Percentiles rank a stretch among this genome's conserved stretches.
phyloP scores from a whole-genome alignment of 257 asterid species.

The Jacaranda copaia region DNA sequence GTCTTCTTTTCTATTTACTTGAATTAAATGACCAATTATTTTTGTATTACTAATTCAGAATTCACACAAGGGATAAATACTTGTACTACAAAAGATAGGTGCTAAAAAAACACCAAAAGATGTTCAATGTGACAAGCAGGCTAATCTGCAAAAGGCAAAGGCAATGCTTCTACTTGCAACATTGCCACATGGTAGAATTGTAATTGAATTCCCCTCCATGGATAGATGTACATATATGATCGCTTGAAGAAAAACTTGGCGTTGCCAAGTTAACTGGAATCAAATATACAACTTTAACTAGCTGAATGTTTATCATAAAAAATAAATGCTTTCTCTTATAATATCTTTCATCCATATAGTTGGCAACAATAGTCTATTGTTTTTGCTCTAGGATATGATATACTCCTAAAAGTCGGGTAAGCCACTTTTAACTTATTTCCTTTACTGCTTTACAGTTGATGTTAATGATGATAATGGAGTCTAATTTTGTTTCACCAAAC shows the following conservation, averaged over 20 bases:
- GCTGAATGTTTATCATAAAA: conserved; percentile 18
- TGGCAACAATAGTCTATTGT: conserved; percentile 70
- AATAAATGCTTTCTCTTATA: conserved; percentile 29
- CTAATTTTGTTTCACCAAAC: background rate
- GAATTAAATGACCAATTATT: conserved; percentile 40
- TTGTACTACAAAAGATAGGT: conserved; percentile 90
- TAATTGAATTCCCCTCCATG: no score
- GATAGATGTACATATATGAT: no score
- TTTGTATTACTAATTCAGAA: conserved; percentile 53
- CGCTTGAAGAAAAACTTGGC: no score
- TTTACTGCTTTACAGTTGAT: background rate
- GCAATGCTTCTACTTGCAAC: conserved; percentile 87
- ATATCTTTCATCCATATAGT: conserved; percentile 52
- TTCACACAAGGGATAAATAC: conserved; percentile 72
- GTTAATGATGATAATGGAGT: background rate
- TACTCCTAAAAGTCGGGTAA: conserved; percentile 89
- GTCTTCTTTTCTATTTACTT: conserved; percentile 34
- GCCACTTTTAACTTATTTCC: conserved; percentile 30
- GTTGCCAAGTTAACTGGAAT: no score
- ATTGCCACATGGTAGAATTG: conserved; percentile 56
- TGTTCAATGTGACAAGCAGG: conserved; percentile 75
- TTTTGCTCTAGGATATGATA: conserved; percentile 88
- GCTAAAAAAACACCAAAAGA: conserved; percentile 89
- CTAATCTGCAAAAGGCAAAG: conserved; percentile 90
- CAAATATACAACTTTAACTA: no score